Evolutionary conservation across 768 basidiomycete species (phyloP).

Genomic region (Albatrellus ellisii): DNA sequence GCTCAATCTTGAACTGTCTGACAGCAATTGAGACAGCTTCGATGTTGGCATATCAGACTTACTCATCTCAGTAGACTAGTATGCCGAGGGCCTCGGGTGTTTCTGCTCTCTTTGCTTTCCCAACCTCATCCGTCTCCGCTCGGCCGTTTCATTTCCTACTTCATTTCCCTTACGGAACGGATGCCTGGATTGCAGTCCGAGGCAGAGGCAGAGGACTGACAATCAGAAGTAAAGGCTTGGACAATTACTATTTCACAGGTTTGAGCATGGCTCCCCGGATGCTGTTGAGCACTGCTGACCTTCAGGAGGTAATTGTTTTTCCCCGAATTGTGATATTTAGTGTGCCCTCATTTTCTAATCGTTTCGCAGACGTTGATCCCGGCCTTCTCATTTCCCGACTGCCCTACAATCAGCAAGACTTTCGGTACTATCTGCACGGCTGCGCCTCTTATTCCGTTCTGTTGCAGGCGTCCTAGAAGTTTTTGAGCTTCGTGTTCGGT

Average conservation of each 20-base stretch:
- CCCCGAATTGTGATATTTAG: background rate
- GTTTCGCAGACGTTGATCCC: slow-evolving; percentile 50
- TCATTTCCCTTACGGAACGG: slow-evolving; percentile 86
- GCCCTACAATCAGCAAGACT: slow-evolving; percentile 74
- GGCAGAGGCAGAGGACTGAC: slow-evolving; percentile 58
- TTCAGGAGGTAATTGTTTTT: slow-evolving; percentile 39
- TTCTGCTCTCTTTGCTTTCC: slow-evolving; percentile 76
- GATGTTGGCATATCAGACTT: slow-evolving; percentile 1
- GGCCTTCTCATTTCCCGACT: slow-evolving; percentile 81
- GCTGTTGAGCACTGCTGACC: slow-evolving; percentile 69
- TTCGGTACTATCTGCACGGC: no score
- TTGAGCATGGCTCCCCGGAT: slow-evolving; percentile 86
- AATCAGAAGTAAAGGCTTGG: slow-evolving; percentile 91
- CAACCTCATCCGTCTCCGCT: slow-evolving; percentile 74
- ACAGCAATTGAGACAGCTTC: slow-evolving; percentile 38
- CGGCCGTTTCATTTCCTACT: slow-evolving; percentile 76
- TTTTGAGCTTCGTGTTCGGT: no score
- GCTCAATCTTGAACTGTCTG: slow-evolving; percentile 71
- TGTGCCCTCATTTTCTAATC: background rate
- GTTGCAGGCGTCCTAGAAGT: no score
- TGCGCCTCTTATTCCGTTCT: no score
- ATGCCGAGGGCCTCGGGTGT: slow-evolving; percentile 76
- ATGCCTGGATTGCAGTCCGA: slow-evolving; percentile 82
- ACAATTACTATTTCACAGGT: slow-evolving; percentile 86
- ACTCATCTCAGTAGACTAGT: slow-evolving; percentile 32